Conservation (phyloP, 2,329 filamentous ascomycete species). For the Cytospora piceicola region DNA sequence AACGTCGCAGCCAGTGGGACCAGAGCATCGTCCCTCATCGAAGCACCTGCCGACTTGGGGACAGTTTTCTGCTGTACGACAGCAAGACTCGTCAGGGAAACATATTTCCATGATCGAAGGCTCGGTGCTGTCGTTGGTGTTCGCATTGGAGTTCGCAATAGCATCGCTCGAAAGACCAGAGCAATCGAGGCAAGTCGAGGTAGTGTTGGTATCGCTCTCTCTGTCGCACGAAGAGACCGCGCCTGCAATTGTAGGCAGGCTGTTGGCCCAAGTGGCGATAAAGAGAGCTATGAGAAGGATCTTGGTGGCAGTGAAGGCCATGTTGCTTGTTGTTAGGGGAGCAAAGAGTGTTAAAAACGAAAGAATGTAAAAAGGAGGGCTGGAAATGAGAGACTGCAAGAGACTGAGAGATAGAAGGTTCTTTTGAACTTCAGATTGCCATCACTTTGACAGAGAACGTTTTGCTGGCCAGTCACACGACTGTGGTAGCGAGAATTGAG, state of each 20-base stretch:
- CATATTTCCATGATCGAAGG: background rate
- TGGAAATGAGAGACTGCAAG: background rate
- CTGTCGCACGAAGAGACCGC: background rate
- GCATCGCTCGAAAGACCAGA: background rate
- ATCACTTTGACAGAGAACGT: background rate
- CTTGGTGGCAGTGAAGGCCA: conserved; percentile 25
- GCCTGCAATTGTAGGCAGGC: background rate
- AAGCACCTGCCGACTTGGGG: background rate
- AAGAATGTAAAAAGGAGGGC: no score
- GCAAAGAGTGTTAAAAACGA: background rate
- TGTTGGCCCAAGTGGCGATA: background rate
- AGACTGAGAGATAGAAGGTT: background rate
- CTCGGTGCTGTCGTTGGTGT: background rate
- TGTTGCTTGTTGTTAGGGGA: conserved; percentile 21
- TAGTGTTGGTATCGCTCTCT: background rate
- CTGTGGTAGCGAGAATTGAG: background rate
- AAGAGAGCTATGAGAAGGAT: conserved; percentile 7
- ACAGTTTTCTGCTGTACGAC: background rate
- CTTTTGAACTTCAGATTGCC: background rate
- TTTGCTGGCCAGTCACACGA: background rate
- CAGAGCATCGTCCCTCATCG: background rate
- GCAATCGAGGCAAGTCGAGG: background rate
- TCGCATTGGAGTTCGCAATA: background rate
- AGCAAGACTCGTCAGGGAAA: background rate
- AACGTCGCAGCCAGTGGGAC: background rate